Base-by-base conservation (phyloP, 768 basidiomycete genomes). In the Thelephora aurantiotincta region DNA sequence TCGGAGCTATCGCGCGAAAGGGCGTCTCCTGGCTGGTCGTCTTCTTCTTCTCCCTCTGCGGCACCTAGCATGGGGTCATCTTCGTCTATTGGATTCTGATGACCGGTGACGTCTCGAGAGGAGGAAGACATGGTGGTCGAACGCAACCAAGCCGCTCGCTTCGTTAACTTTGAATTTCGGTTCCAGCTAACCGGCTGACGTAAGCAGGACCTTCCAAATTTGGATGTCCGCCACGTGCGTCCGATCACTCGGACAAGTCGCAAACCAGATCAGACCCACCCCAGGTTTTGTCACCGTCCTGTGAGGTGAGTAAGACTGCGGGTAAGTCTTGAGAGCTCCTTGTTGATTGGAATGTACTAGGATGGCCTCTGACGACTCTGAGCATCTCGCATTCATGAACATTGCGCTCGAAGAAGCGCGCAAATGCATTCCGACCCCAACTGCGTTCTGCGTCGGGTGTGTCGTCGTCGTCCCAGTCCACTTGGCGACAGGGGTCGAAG, bases 361-460 rank as follows among this genome's bases (percentile, higher is more conserved):
- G 22, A 41, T 41, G 38, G 14, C 18, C 14, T 16, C 7, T 41
- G 38, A 22, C 11, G 38, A 7, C 38, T 18, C 38, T 6, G 38
- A 41, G 19, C 68, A 74, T 49, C 49, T 58, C 12, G 19, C 53
- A 2, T 80, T 73, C 53, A 69, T 94, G 55, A 69, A 65, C 6
- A 64, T 75, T 36, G 90, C 91, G 2, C 66, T 93, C 34, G 60
- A 55, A 2, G 82, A 90, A 60, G 88, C 91, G 2, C 63, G 66
- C 26, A 79, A 80, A 63, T 89, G 84, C 55, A 63, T 60, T 6
- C 82, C 87, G 1, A 68, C 73, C 0, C 73, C 75, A 6, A 80
- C 81, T 1, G 91, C 89, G 2, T 96, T 93, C 60, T 91, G 84
- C 58, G 91, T 96, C n/a, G 91, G 92, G 19, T 90, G 86, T 55